Conservation (phyloP, 1,284 basidiomycete genomes). For the Malassezia brasiliensis region DNA sequence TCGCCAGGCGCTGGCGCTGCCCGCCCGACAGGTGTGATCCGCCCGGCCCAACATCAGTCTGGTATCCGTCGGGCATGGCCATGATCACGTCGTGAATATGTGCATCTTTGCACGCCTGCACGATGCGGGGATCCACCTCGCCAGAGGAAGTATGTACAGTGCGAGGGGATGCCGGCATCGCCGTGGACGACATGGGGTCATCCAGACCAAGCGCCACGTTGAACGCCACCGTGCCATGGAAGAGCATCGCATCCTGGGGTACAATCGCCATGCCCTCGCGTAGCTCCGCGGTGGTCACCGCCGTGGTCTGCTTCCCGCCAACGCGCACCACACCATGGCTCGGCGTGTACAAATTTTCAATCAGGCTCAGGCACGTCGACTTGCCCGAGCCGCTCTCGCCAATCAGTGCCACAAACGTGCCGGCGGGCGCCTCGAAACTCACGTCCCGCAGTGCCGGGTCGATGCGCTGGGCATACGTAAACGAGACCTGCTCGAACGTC, state of each 20-base stretch:
- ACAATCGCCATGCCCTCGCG: slow-evolving; percentile 54
- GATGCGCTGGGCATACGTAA: slow-evolving; percentile 23
- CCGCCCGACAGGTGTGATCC: slow-evolving; percentile 59
- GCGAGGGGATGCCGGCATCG: slow-evolving; percentile 19
- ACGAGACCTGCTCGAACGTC: slow-evolving; percentile 20
- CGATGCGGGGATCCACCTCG: slow-evolving; percentile 32
- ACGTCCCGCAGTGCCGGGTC: slow-evolving; percentile 25
- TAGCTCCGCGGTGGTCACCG: slow-evolving; percentile 58
- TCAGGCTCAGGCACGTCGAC: slow-evolving; percentile 30
- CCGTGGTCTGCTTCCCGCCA: slow-evolving; percentile 67
- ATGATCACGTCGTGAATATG: slow-evolving; percentile 62
- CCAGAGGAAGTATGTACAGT: slow-evolving; percentile 35
- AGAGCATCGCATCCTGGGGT: slow-evolving; percentile 85
- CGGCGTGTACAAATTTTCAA: slow-evolving; percentile 55
- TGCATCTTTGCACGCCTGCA: slow-evolving; percentile 52
- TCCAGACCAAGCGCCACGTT: slow-evolving; percentile 56
- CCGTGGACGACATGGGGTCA: slow-evolving; percentile 55
- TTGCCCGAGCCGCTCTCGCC: slow-evolving; percentile 22
- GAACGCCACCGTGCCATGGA: slow-evolving; percentile 53
- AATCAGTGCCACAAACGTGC: slow-evolving; percentile 11
- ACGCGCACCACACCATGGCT: slow-evolving; percentile 63
- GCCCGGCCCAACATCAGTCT: slow-evolving; percentile 85
- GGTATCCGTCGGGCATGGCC: slow-evolving; percentile 75
- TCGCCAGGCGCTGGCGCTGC: slow-evolving; percentile 41
- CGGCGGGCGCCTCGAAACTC: slow-evolving; percentile 20